Percentiles rank a stretch among this genome's conserved stretches.
Conservation (phyloP, 306 rosid species). For the Potentilla sterilis region DNA sequence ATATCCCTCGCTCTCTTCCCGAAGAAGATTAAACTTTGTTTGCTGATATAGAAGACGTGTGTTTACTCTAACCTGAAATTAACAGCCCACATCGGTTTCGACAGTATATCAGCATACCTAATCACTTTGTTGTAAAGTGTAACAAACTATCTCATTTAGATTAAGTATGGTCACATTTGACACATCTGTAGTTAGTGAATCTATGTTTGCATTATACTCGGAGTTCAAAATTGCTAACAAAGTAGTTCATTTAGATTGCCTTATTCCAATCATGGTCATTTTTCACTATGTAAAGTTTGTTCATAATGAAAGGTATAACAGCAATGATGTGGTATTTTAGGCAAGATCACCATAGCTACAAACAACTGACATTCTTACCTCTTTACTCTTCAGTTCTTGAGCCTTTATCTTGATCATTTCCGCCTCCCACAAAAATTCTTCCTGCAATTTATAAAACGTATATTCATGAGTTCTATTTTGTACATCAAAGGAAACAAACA, state of each 20-base stretch:
- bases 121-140: not conserved
- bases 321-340: not conserved
- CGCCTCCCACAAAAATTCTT: conserved; percentile 95
- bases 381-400: conserved; percentile 93
- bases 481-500: conserved; percentile 17
- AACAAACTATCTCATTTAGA: conserved; percentile 1
- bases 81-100: conserved; percentile 24
- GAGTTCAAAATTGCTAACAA: not conserved
- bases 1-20: conserved; percentile 99
- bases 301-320: not conserved
- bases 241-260: not conserved
- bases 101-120: not conserved
- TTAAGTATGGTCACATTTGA: not conserved
- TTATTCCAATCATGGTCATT: not conserved
- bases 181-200: not conserved
- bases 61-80: conserved; percentile 92
- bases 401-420: conserved; percentile 96
- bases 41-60: conserved; percentile 98
- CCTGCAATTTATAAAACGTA: conserved; percentile 43
- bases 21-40: conserved; percentile 95
- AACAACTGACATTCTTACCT: conserved; percentile 49
- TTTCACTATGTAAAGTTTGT: not conserved
- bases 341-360: conserved; percentile 4
- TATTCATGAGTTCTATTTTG: conserved; percentile 3
- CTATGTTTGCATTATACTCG: not conserved